These are phyloP conservation scores for Mycena capillaripes DNA, from an alignment of 768 basidiomycete genomes.

Conservation along the genomic window DNA sequence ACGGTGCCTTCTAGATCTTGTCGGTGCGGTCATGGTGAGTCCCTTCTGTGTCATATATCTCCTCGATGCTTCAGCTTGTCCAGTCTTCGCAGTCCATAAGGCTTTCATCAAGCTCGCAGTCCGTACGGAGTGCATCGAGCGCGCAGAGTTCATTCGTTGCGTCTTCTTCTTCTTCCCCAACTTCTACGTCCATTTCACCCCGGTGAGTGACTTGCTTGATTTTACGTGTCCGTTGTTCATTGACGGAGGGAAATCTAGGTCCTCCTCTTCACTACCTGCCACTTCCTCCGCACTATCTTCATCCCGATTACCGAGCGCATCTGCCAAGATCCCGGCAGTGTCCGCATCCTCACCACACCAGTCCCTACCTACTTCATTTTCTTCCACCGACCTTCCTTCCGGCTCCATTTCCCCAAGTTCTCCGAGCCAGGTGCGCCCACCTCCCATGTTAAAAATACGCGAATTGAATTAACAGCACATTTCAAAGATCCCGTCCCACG, in stretches of 20 bases:
- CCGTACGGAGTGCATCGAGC: not conserved
- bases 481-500: not conserved
- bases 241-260: not conserved
- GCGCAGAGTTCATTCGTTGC: not conserved
- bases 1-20: too few relatives aligned
- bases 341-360: not conserved
- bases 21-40: not conserved
- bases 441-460: not conserved
- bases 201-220: not conserved
- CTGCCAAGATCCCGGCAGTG: not conserved
- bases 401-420: not conserved
- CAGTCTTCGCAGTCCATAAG: not conserved
- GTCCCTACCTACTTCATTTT: not conserved
- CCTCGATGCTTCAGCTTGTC: not conserved
- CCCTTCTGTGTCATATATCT: not conserved
- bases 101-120: not conserved
- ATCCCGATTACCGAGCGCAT: not conserved
- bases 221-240: not conserved
- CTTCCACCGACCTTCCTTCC: not conserved
- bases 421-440: conserved; percentile 1
- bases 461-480: not conserved
- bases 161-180: not conserved
- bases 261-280: not conserved
- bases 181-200: not conserved
- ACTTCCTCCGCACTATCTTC: not conserved